phyloP scores from a whole-genome alignment of 768 basidiomycete genomes.

The Tylopilus sp. region DNA sequence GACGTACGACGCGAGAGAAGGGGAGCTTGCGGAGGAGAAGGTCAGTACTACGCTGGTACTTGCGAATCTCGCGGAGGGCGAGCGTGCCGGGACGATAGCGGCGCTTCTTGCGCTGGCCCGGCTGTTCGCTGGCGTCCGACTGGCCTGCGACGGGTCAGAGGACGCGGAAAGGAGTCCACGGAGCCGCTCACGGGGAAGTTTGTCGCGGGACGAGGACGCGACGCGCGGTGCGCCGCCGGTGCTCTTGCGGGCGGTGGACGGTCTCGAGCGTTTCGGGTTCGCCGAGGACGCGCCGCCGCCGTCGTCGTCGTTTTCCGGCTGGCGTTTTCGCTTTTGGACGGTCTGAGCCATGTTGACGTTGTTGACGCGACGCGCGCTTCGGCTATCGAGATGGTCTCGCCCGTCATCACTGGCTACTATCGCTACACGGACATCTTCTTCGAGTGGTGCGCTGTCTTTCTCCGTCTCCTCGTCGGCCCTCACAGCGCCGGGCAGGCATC shows the following conservation, averaged over 20 bases:
- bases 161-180: conserved; percentile 4
- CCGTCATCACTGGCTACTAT: conserved; percentile 68
- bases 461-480: neutral
- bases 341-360: conserved; percentile 59
- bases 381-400: conserved; percentile 30
- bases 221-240: conserved; percentile 55
- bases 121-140: conserved; percentile 23
- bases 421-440: conserved; percentile 85
- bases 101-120: conserved; percentile 42
- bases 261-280: conserved; percentile 44
- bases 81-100: conserved; percentile 90
- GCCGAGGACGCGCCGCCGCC: conserved; percentile 36
- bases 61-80: conserved; percentile 88
- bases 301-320: conserved; percentile 32
- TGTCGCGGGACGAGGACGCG: conserved; percentile 29
- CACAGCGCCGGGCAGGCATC: conserved; percentile 41
- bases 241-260: conserved; percentile 77
- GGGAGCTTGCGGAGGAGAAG: conserved; percentile 84
- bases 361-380: conserved; percentile 1
- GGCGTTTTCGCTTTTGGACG: conserved; percentile 48
- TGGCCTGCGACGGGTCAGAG: conserved; percentile 18
- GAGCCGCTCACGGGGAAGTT: conserved; percentile 24
- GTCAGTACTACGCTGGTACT: conserved; percentile 93
- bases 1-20: conserved; percentile 84
- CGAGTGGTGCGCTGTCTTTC: conserved; percentile 52